Evolutionary conservation across 805 yeast genomes (phyloP), one percentile per base, ranked within the genome.

Genomic region (Candida maesae): DNA sequence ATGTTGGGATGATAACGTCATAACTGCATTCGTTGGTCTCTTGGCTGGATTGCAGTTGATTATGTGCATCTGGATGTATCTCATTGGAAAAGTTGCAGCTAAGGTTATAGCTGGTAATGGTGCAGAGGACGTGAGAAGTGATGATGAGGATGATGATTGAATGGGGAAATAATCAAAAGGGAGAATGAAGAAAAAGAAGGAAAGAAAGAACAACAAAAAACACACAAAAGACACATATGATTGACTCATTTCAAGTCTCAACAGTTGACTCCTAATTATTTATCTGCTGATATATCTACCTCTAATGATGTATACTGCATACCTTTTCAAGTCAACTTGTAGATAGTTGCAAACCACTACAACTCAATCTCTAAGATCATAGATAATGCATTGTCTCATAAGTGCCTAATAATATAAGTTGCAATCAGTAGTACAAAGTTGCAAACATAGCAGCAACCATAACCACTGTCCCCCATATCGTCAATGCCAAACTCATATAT

Each of bases 71-170:
- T 88, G 96, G 96, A 71, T 88, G 73, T 76, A 67, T 55, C 69
- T 84, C 65, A 88, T 89, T 43, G 46, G 74, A 11, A 79, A 75
- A 51, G 95, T 88, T 19, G 87, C 85, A 10, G 59, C 71, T 41
- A 79, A 74, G 58, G 91, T 88, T 18, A 47, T 87, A 19, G 67
- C 73, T 8, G 96, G 96, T 5, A 69, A 64, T 17, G 78, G 79
- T 26, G 96, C 96, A 2, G 95, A 86, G 52, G 96, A 89, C 60
- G 81, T 83, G 24, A 77, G 96, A 63, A 81, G 91, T 58, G 95
- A 86, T 52, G 81, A 73, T 41, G 95, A 85, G 41, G 87, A 80
- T 38, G 70, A 53, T 26, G 38, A 34, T 29, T 32, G 23, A 30
- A n/a, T 13, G 4, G 5, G 17, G 8, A 14, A 28, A n/a, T 14